phyloP scores from a whole-genome alignment of 2,329 filamentous ascomycete species.

The Botrytis porri region DNA sequence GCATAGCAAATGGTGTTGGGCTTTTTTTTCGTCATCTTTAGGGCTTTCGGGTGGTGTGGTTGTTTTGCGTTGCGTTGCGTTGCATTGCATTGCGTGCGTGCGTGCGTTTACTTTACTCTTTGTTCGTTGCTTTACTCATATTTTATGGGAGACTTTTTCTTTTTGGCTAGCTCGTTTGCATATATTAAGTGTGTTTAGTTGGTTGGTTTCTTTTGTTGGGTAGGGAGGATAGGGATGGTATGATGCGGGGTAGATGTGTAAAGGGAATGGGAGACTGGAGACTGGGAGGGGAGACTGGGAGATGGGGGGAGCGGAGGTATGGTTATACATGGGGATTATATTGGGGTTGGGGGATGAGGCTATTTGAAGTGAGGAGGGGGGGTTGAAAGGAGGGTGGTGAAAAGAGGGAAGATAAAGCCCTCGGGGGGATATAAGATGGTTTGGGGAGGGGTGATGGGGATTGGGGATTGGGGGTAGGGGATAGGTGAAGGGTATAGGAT shows the following conservation, averaged over 20 bases:
- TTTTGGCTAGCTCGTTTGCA: background rate
- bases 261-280: too few relatives aligned
- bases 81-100: too few relatives aligned
- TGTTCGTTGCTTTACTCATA: too few relatives aligned
- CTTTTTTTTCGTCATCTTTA: background rate
- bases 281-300: too few relatives aligned
- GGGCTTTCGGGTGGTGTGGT: background rate
- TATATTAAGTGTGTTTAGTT: background rate
- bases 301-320: background rate
- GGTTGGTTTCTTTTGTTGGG: too few relatives aligned
- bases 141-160: background rate
- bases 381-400: background rate
- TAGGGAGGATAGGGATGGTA: background rate
- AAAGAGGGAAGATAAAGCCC: too few relatives aligned
- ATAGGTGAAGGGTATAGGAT: too few relatives aligned
- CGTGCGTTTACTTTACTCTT: too few relatives aligned
- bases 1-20: constrained; percentile 11
- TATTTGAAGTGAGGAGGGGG: background rate
- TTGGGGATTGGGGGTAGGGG: too few relatives aligned
- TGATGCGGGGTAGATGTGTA: background rate
- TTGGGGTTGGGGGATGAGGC: too few relatives aligned
- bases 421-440: background rate
- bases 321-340: background rate
- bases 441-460: too few relatives aligned
- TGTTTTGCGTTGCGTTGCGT: background rate